Conservation (phyloP, 2,329 filamentous ascomycete genomes). For the Trichoderma asperellum region DNA sequence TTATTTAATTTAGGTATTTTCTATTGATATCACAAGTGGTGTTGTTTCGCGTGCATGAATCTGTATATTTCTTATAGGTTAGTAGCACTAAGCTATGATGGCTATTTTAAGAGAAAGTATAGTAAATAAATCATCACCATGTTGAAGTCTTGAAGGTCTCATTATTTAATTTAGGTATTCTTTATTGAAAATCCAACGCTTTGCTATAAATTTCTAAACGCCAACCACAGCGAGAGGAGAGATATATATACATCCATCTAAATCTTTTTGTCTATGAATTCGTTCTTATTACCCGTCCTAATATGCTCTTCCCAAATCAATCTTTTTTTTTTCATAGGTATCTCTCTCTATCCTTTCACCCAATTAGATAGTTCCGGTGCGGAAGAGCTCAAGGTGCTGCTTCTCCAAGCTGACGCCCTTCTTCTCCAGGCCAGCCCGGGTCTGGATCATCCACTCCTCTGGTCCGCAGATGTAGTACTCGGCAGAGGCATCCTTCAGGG, state of each 20-base stretch:
- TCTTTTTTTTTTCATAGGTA: not conserved
- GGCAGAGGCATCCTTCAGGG: constrained; percentile 55
- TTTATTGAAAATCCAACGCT: not conserved
- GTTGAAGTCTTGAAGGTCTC: not conserved
- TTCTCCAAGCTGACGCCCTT: constrained; percentile 61
- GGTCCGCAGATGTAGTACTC: constrained; percentile 77
- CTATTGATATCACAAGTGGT: no score
- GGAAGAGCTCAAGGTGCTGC: constrained; percentile 70
- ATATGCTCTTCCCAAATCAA: not conserved
- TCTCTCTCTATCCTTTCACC: not conserved
- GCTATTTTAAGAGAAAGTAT: not conserved
- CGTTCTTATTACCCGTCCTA: not conserved
- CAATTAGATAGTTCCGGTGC: constrained; percentile 50
- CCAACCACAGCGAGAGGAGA: constrained; percentile 1
- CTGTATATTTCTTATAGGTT: no score
- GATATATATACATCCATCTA: not conserved
- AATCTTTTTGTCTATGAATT: not conserved
- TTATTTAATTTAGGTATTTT: no score
- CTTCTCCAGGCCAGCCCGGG: constrained; percentile 55
- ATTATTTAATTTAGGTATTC: not conserved
- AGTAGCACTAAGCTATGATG: not conserved
- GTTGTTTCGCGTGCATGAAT: no score
- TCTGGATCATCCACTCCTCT: constrained; percentile 67
- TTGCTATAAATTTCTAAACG: not conserved
- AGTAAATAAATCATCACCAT: not conserved